Evolutionary conservation across 148 eudicot genomes (phyloP).

Genomic region (Simmondsia chinensis): DNA sequence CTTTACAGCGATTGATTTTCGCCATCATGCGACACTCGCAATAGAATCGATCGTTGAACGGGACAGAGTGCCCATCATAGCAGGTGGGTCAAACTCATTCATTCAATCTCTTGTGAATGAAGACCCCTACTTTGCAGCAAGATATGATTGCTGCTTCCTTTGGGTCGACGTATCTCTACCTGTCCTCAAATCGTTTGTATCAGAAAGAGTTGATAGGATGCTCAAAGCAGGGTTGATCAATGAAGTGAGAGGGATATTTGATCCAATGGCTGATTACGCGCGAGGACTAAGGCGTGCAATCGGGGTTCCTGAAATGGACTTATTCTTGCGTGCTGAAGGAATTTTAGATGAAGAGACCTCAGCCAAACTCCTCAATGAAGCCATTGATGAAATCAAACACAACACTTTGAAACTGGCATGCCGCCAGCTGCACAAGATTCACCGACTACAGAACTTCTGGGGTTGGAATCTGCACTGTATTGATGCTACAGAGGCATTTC

Average conservation of each 20-base stretch:
- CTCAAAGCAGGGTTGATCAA: conserved; percentile 48
- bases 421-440: conserved; percentile 46
- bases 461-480: conserved; percentile 60
- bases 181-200: conserved; percentile 28
- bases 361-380: conserved; percentile 21
- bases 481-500: conserved; percentile 54
- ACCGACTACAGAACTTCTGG: conserved; percentile 24
- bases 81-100: conserved; percentile 71
- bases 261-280: conserved; percentile 35
- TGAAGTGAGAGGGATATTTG: conserved; percentile 37
- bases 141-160: conserved; percentile 58
- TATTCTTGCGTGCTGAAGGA: conserved; percentile 27
- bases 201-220: conserved; percentile 57
- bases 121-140: conserved; percentile 16
- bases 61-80: conserved; percentile 53
- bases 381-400: conserved; percentile 27
- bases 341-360: conserved; percentile 11
- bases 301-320: conserved; percentile 61
- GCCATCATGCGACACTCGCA: conserved; percentile 34
- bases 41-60: conserved; percentile 20
- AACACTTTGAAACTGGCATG: conserved; percentile 40
- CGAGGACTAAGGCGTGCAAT: conserved; percentile 62
- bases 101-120: conserved; percentile 36
- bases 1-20: conserved; percentile 39
- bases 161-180: conserved; percentile 63